Conservation (phyloP, 495 filamentous ascomycete species). For the Penicillium steckii region DNA sequence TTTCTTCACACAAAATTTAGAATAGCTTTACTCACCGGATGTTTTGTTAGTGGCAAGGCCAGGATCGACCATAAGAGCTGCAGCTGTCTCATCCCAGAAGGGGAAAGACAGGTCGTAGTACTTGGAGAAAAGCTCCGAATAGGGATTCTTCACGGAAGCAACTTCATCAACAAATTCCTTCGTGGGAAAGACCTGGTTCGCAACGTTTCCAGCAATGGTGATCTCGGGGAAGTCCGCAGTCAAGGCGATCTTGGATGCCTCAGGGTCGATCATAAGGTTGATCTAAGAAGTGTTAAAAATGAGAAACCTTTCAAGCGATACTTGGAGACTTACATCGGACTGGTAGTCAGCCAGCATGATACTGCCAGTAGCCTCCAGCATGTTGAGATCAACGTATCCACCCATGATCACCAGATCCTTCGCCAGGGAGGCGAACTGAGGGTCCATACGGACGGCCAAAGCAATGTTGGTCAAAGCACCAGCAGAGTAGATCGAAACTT, state of each 20-base stretch:
- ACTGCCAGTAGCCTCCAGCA: conserved; percentile 30
- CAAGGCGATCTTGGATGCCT: conserved; percentile 41
- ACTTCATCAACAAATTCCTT: conserved; percentile 29
- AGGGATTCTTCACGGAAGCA: conserved; percentile 21
- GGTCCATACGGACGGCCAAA: conserved; percentile 37
- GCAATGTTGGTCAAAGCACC: conserved; percentile 44
- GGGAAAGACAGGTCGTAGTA: conserved; percentile 34
- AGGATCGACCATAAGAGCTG: conserved; percentile 35
- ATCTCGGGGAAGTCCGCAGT: conserved; percentile 42
- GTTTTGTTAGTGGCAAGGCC: conserved; percentile 28
- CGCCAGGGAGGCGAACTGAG: conserved; percentile 35
- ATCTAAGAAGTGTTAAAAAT: conserved; percentile 16
- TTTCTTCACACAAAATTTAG: not conserved
- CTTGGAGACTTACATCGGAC: conserved; percentile 25
- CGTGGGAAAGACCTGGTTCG: conserved; percentile 34
- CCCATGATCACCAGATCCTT: conserved; percentile 42
- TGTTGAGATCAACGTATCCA: conserved; percentile 40
- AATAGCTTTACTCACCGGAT: conserved; percentile 17
- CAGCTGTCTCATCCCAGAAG: conserved; percentile 44
- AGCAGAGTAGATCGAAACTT: conserved; percentile 33
- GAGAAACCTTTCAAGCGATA: not conserved
- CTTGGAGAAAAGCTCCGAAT: conserved; percentile 30
- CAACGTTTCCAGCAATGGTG: conserved; percentile 38
- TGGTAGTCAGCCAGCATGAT: conserved; percentile 29
- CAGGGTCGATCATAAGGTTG: conserved; percentile 44